These are phyloP conservation scores for Boletus pseudopeckii DNA, from an alignment of 768 basidiomycete species.

Conservation along the genomic window DNA sequence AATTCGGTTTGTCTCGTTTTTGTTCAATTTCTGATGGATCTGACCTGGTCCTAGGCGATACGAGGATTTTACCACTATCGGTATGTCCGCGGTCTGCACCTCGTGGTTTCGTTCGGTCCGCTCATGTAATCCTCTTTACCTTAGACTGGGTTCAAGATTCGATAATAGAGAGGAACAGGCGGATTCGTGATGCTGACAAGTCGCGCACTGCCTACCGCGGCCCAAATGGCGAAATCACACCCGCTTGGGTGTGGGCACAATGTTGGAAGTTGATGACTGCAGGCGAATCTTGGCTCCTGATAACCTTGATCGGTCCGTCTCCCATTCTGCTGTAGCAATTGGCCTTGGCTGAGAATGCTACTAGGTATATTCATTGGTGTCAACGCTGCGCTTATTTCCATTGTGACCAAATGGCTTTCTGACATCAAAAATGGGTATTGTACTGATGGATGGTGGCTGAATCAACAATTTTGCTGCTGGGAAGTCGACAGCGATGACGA, in stretches of 20 bases:
- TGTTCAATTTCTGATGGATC: background rate
- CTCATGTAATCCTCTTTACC: conserved; percentile 5
- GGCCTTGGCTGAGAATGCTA: conserved; percentile 1
- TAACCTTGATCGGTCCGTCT: conserved; percentile 81
- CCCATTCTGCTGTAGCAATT: background rate
- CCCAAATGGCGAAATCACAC: conserved; percentile 48
- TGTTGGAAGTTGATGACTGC: conserved; percentile 57
- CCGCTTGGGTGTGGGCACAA: conserved; percentile 60
- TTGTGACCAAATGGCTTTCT: conserved; percentile 94
- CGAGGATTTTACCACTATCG: conserved; percentile 94
- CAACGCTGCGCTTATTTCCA: conserved; percentile 93
- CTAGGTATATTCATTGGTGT: conserved; percentile 87
- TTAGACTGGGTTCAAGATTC: conserved; percentile 98
- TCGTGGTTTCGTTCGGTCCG: conserved; percentile 11
- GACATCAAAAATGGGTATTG: conserved; percentile 99
- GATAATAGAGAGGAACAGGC: conserved; percentile 79
- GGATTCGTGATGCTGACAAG: conserved; percentile 53
- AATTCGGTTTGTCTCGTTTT: conserved; percentile 46
- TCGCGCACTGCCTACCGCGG: conserved; percentile 44
- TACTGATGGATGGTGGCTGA: conserved; percentile 96
- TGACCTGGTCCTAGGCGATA: conserved; percentile 60
- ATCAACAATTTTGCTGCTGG: conserved; percentile 98
- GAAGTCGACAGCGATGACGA: conserved; percentile 84
- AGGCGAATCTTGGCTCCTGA: conserved; percentile 90
- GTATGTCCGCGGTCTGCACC: conserved; percentile 40